Evolutionary conservation across 306 rosid species (phyloP).

Genomic region (Adenanthera pavonina): DNA sequence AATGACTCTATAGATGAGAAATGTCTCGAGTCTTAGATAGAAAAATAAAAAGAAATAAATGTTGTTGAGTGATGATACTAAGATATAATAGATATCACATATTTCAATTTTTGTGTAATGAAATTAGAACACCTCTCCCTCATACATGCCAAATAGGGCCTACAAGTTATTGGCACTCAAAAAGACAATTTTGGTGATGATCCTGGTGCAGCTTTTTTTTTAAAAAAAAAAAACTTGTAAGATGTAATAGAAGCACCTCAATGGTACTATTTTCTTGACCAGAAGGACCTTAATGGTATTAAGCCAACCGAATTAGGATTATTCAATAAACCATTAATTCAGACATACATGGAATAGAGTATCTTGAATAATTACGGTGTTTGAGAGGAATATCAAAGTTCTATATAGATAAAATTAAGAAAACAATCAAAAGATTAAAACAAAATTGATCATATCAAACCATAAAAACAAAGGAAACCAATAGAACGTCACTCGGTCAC

Average conservation of each 20-base stretch:
- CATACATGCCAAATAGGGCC: no score
- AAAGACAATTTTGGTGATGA: background rate
- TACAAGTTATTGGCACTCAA: background rate
- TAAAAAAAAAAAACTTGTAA: background rate
- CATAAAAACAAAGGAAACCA: background rate
- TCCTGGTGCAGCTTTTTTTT: background rate
- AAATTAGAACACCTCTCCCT: no score
- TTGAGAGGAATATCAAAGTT: slow-evolving; percentile 2
- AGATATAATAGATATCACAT: no score
- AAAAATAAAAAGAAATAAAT: no score
- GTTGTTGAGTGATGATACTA: no score
- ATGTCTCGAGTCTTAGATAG: no score
- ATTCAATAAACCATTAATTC: no score
- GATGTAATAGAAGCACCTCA: background rate
- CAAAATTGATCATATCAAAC: background rate
- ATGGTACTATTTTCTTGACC: background rate
- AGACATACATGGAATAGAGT: background rate
- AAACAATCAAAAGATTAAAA: slow-evolving; percentile 1
- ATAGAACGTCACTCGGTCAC: background rate
- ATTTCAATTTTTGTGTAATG: no score
- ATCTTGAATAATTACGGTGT: background rate
- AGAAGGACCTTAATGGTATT: background rate
- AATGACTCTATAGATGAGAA: no score
- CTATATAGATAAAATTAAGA: background rate
- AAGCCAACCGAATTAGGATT: background rate